Evolutionary conservation across 1,139 yeast species (phyloP), one percentile per base, ranked within the genome.

Genomic region (Oligophagozyma castellii): DNA sequence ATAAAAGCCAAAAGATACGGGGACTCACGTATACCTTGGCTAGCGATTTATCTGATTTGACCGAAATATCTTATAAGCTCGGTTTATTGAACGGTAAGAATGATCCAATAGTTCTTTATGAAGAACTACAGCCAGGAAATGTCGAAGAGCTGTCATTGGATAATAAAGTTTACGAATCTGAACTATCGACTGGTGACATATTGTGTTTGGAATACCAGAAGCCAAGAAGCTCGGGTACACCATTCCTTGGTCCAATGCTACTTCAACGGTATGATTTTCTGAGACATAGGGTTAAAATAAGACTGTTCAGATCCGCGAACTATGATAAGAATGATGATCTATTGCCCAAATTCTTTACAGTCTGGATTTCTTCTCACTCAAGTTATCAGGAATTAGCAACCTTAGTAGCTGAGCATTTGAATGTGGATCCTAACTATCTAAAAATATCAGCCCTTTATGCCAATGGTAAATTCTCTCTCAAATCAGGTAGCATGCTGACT

Each of bases 161-260:
- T 4, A 53, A 58, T 23, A 42, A 45, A 28, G 36, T 54, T 16
- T 70, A 67, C 37, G 67, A 70, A 36, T 63, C 70, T 22, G 95
- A 84, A 46, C 55, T 86, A 22, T 65, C 66, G 12, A 73, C 67
- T 39, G 95, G 95, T 39, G 95, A 84, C 48, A 78, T 86, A 10
- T 53, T 86, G 11, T 63, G 79, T 16, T 66, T 78, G 29, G 76
- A 76, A 34, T 50, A 51, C 23, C 46, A 51, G 1, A 26, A 42
- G 4, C 22, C 10, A 10, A 14, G 15, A 5, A 11, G 4, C 2
- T 14, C 14, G 4, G 10, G 12, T 2, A 52, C 42, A 3, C 40
- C 37, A n/a, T 56, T 56, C 25, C 39, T 40, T 12, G 51, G 48
- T 36, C 28, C 44, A 7, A 57, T 59, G 29, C 63, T 71, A 5